Percentiles rank a stretch among this genome's conserved stretches.
These are phyloP conservation scores for Phytophthora foliorum DNA, from an alignment of 352 stramenopile genomes.

Conservation along the genomic window DNA sequence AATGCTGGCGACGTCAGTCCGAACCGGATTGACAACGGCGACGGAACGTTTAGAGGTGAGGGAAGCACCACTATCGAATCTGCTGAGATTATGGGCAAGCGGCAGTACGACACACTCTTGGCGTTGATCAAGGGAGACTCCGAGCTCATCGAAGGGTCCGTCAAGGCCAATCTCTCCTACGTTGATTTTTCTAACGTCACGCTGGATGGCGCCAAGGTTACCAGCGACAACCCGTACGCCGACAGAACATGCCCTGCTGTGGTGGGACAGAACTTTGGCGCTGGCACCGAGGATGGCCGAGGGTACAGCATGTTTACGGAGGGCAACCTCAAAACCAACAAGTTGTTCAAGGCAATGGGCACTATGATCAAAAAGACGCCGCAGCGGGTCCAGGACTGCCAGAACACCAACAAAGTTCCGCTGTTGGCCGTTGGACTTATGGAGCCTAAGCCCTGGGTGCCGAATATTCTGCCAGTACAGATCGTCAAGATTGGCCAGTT, in stretches of 20 bases:
- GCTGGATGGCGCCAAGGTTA: slow-evolving; percentile 29
- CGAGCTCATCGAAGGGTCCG: slow-evolving; percentile 36
- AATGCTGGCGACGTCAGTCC: slow-evolving; percentile 63
- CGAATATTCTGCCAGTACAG: slow-evolving; percentile 62
- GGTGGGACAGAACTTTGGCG: slow-evolving; percentile 57
- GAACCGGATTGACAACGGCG: slow-evolving; percentile 54
- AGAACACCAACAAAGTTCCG: slow-evolving; percentile 49
- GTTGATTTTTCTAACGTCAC: slow-evolving; percentile 55
- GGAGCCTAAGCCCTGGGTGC: slow-evolving; percentile 52
- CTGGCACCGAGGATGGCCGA: slow-evolving; percentile 56
- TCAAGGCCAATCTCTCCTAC: slow-evolving; percentile 48
- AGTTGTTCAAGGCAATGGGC: slow-evolving; percentile 30
- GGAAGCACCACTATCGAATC: slow-evolving; percentile 46
- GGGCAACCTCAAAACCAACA: slow-evolving; percentile 41
- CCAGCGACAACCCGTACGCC: slow-evolving; percentile 27
- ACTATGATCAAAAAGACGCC: slow-evolving; percentile 17
- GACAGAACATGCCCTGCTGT: slow-evolving; percentile 51
- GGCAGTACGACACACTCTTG: slow-evolving; percentile 46
- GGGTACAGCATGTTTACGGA: slow-evolving; percentile 41
- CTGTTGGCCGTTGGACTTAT: slow-evolving; percentile 55
- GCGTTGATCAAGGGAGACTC: slow-evolving; percentile 33
- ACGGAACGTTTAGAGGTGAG: slow-evolving; percentile 55
- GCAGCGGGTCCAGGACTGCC: slow-evolving; percentile 58
- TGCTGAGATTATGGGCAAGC: slow-evolving; percentile 57
- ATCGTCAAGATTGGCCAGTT: slow-evolving; percentile 67